Evolutionary conservation across 2,329 filamentous ascomycete genomes (phyloP), one percentile per base, ranked within the genome.

Genomic region (Elsinoe batatas): DNA sequence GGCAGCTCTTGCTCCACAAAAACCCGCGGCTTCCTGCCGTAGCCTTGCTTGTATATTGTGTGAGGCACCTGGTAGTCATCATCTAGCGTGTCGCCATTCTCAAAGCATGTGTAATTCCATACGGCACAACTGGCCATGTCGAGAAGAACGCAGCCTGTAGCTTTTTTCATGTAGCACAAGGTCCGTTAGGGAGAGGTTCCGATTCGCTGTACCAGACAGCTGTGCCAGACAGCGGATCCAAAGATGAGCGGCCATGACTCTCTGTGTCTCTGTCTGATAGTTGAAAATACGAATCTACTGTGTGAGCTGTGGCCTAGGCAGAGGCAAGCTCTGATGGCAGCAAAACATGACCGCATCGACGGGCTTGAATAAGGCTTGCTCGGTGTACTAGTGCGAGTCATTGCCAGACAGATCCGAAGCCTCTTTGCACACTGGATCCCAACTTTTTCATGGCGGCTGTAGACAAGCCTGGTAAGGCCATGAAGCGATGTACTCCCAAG

Each of bases 171-270:
- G 46, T 50, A 47, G 22, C 44, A 49, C 44, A 49, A 49, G 44
- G 44, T 35, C 44, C 20, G 20, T 1, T 12, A 26, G 33, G 47
- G 35, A 26, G 32, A 38, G 26, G 13, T 18, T 36, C 47, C 47
- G 47, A 51, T 51, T 51, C 26, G 47, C 37, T 40, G 37, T 15
- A 40, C 37, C 37, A n/a, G 17, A 15, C 17, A 33, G 17, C 15
- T 18, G 12, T 37, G 26, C 37, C 37, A 40, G n/a, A 18, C 6
- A 35, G 30, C 46, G 46, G 46, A 35, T 13, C 47, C n/a, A 22
- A 12, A 22, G 44, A 49, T 49, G 44, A 49, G 44, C 44, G n/a
- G 44, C 40, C 44, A 49, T 49, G 26, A 35, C 44, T 49, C 44
- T 49, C n/a, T 33, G 18, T 33, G 44, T 33, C 26, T 47, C 26